Conservation (phyloP, 306 rosid species). For the Hippophae gyantsensis region DNA sequence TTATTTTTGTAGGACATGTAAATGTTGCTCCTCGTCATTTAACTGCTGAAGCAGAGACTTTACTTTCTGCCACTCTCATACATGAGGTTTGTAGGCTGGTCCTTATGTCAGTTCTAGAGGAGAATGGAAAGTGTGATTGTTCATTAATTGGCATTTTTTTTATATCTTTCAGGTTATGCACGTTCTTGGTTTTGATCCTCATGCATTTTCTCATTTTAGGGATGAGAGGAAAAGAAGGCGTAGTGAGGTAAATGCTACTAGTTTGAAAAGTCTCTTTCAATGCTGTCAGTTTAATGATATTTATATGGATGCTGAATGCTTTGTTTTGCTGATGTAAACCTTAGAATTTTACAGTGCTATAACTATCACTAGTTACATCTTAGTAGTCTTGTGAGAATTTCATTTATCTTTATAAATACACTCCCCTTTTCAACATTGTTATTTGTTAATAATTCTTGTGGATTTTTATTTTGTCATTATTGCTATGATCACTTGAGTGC, state of each 20-base stretch:
- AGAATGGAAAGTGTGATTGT: constrained; percentile 9
- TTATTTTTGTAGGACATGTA: constrained; percentile 64
- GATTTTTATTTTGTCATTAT: no score
- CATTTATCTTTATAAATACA: no score
- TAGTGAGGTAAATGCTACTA: constrained; percentile 42
- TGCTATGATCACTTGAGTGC: no score
- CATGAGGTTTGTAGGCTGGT: constrained; percentile 62
- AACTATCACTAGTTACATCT: not conserved
- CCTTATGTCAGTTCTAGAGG: constrained; percentile 7
- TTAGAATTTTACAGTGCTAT: not conserved
- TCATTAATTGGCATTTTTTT: constrained; percentile 18
- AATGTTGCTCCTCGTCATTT: constrained; percentile 98
- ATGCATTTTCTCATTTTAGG: constrained; percentile 95
- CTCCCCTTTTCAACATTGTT: no score
- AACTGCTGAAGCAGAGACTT: constrained; percentile 95
- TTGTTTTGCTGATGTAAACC: not conserved
- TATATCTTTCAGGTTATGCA: constrained; percentile 75
- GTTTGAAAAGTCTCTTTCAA: constrained; percentile 7
- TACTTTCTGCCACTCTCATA: constrained; percentile 88
- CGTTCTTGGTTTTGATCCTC: constrained; percentile 98
- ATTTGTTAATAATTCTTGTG: no score
- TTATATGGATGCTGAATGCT: not conserved
- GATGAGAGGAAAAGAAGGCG: constrained; percentile 95
- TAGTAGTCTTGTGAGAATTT: not conserved
- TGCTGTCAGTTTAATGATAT: no score